Evolutionary conservation across 331 rosid genomes (phyloP).

Genomic region (Malus hybrid): DNA sequence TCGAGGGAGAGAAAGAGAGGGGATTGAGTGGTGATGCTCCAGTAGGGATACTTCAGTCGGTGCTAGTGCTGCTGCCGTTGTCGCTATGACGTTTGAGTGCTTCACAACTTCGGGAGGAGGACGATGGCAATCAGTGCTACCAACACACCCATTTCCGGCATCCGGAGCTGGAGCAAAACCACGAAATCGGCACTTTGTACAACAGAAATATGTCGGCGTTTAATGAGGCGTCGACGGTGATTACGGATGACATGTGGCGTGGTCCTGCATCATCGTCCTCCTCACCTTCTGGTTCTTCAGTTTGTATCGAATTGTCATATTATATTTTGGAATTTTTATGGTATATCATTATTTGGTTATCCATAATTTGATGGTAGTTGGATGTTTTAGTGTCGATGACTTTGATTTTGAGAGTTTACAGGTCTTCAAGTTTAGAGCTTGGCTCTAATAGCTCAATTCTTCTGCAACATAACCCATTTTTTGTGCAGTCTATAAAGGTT

Average conservation of each 20-base stretch:
- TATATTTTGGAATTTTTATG: background rate
- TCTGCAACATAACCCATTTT: conserved; percentile 47
- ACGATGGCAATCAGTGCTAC: conserved; percentile 4
- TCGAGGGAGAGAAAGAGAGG: no score
- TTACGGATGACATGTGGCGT: conserved; percentile 37
- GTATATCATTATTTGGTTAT: background rate
- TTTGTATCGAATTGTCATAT: conserved; percentile 2
- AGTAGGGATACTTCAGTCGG: no score
- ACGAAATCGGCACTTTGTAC: background rate
- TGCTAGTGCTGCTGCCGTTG: background rate
- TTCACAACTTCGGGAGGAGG: conserved; percentile 23
- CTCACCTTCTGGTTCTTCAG: conserved; percentile 79
- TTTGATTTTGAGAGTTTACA: no score
- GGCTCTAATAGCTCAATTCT: conserved; percentile 24
- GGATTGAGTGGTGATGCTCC: no score
- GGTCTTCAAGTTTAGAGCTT: no score
- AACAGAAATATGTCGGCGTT: background rate
- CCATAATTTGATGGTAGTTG: background rate
- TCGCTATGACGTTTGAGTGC: conserved; percentile 14
- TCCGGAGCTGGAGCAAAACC: background rate
- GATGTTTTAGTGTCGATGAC: conserved; percentile 26
- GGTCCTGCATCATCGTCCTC: conserved; percentile 49
- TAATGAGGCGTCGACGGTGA: conserved; percentile 1
- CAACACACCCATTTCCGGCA: conserved; percentile 5
- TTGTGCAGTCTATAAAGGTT: conserved; percentile 63